Evolutionary conservation across 164 flowering plant species (phyloP), one percentile per base, ranked within the genome.

Genomic region (grape (Vitis vinifera)): DNA sequence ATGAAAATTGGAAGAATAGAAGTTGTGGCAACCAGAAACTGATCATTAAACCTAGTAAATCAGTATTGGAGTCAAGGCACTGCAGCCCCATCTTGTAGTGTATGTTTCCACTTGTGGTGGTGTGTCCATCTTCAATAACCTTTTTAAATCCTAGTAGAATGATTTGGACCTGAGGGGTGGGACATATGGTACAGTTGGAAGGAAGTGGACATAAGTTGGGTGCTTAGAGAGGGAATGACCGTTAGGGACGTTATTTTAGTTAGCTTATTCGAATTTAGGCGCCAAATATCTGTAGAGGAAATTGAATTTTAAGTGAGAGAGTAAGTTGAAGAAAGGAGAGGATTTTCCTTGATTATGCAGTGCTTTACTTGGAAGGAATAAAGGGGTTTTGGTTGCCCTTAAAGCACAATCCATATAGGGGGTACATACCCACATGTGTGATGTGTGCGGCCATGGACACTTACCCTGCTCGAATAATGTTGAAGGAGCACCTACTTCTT

Each of bases 311-410:
- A 37, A 37, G 5, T 69, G 62, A 15, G 29, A 49, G 10, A 61
- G 50, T 63, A 47, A 27, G 61, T 17, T 59, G n/a, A 68, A 50
- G 48, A 62, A 19, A 15, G 53, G 52, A 57, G 44, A 30, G 8
- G 47, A 65, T 29, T 50, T 55, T 30, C 3, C 2, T 10, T 8
- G 13, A 47, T 51, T 50, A 23, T 23, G 10, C 0, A 59, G 79
- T 82, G 71, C 90, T 86, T 86, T 76, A 77, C 88, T 27, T 82
- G 75, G 58, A 86, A 86, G 92, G 81, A 52, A 86, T 23, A 50
- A 48, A 58, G 10, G 59, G 58, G 9, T 60, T 64, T 81, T 69
- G 89, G 85, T 76, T 86, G 83, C 52, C 81, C 86, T 88, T 88
- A 70, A 86, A 82, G 92, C 85, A 85, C 68, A 88, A 88, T 81